Conservation (phyloP, 2,329 filamentous ascomycete species). For the Chlorencoelia australis region DNA sequence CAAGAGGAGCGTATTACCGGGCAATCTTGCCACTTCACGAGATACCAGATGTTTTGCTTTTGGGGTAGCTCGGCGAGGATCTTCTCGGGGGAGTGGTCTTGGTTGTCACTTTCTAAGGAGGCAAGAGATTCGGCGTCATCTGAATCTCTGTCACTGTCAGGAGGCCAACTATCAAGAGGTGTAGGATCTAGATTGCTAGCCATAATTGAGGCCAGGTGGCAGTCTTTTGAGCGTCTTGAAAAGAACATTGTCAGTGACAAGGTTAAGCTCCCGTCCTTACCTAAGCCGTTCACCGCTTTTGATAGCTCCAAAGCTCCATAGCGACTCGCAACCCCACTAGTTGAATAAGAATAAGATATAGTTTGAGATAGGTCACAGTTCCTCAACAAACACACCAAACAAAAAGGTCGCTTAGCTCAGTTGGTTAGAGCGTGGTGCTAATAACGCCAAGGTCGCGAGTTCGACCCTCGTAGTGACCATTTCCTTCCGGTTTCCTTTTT, state of each 20-base stretch:
- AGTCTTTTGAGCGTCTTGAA: no score
- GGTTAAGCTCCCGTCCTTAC: no score
- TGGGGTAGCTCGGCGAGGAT: constrained; percentile 21
- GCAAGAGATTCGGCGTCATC: constrained; percentile 23
- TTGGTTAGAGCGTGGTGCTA: constrained; percentile 3
- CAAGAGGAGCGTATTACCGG: constrained; percentile 25
- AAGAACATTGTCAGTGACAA: no score
- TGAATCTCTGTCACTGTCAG: constrained; percentile 17
- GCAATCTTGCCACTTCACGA: constrained; percentile 28
- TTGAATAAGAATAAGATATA: no score
- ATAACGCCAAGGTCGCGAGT: constrained; percentile 3
- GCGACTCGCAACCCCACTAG: no score
- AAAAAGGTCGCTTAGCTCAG: no score
- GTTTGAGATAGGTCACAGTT: no score
- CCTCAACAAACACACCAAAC: no score
- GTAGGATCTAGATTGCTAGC: constrained; percentile 7
- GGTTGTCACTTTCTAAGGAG: constrained; percentile 25
- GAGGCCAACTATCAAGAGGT: constrained; percentile 11
- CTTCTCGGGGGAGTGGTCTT: constrained; percentile 23
- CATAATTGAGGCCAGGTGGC: constrained; percentile 25
- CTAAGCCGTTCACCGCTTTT: no score
- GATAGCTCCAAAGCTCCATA: no score
- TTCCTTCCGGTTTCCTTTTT: no score
- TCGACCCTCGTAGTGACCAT: constrained; percentile 1
- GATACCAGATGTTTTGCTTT: constrained; percentile 21